Percentiles rank a stretch among this genome's conserved stretches.
Conservation (phyloP, 1,284 basidiomycete species). For the Rugosomyces carneus region DNA sequence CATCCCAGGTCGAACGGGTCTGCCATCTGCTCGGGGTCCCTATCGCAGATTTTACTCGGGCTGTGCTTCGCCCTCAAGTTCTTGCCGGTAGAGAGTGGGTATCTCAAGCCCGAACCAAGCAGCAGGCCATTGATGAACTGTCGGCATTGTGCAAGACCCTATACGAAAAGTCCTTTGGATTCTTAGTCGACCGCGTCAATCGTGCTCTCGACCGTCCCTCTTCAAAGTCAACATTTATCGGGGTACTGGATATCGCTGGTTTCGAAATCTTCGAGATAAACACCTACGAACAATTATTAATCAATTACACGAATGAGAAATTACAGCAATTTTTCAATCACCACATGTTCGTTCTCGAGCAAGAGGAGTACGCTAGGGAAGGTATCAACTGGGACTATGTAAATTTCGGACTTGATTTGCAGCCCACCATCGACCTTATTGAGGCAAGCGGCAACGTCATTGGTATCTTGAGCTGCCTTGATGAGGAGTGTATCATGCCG, state of each 20-base stretch:
- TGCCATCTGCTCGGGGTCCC: conserved; percentile 95
- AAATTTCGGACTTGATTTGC: conserved; percentile 96
- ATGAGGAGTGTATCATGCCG: conserved; percentile 99
- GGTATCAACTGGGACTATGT: conserved; percentile 98
- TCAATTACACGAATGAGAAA: conserved; percentile 99
- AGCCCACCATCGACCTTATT: conserved; percentile 98
- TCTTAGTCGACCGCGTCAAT: conserved; percentile 94
- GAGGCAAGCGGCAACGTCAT: conserved; percentile 75
- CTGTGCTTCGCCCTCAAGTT: conserved; percentile 83
- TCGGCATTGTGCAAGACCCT: conserved; percentile 92
- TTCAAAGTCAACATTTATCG: conserved; percentile 93
- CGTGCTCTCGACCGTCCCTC: conserved; percentile 90
- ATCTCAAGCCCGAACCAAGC: conserved; percentile 84
- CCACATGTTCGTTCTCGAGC: conserved; percentile 99
- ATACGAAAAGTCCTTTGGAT: conserved; percentile 96
- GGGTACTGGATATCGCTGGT: conserved; percentile 98
- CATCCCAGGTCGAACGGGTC: conserved; percentile 82
- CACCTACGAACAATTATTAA: conserved; percentile 96
- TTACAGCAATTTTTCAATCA: conserved; percentile 98
- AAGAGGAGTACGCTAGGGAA: conserved; percentile 97
- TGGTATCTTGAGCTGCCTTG: conserved; percentile 90
- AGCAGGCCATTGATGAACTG: conserved; percentile 93
- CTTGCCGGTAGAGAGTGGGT: conserved; percentile 98
- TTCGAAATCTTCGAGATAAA: conserved; percentile 95
- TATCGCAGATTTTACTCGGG: conserved; percentile 83